Percentiles rank a stretch among this genome's conserved stretches.
These are phyloP conservation scores for Rhodomyrtus psidioides DNA, from an alignment of 441 rosid genomes.

Conservation along the genomic window DNA sequence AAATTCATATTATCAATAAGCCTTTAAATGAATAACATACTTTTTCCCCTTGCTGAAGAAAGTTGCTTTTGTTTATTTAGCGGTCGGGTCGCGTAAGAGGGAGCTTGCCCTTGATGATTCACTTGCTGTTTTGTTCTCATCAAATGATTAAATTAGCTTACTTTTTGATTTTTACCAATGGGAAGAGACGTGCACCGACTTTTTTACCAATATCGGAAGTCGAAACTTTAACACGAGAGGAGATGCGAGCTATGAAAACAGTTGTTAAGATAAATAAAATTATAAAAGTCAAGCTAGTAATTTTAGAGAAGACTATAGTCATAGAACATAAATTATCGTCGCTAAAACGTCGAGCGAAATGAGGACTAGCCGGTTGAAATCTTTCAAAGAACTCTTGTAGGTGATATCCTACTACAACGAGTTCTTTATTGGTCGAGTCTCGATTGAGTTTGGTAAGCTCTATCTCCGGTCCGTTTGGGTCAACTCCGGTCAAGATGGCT, in stretches of 20 bases:
- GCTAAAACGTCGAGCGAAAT: background rate
- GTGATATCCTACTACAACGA: fast-evolving
- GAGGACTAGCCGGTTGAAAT: background rate
- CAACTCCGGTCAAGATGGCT: background rate
- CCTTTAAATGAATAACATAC: no score
- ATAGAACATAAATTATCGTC: fast-evolving
- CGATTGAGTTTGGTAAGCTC: background rate
- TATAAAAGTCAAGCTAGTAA: background rate
- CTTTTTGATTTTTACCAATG: background rate
- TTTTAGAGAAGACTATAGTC: fast-evolving
- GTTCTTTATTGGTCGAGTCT: fast-evolving
- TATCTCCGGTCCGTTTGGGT: background rate
- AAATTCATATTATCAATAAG: no score
- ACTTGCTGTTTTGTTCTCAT: background rate
- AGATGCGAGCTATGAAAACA: background rate
- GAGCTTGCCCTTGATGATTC: background rate
- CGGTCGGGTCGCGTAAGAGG: background rate
- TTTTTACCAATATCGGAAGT: background rate
- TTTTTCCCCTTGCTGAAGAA: no score
- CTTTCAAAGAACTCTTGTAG: background rate
- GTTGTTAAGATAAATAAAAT: background rate
- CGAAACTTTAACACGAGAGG: background rate
- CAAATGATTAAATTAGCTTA: background rate
- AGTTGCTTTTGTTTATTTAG: background rate
- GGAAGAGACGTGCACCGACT: background rate